A percentile compares a stretch with the other conserved stretches of the same genome.
phyloP scores from a whole-genome alignment of 257 asterid genomes.

The Nicotiana tabacum region DNA sequence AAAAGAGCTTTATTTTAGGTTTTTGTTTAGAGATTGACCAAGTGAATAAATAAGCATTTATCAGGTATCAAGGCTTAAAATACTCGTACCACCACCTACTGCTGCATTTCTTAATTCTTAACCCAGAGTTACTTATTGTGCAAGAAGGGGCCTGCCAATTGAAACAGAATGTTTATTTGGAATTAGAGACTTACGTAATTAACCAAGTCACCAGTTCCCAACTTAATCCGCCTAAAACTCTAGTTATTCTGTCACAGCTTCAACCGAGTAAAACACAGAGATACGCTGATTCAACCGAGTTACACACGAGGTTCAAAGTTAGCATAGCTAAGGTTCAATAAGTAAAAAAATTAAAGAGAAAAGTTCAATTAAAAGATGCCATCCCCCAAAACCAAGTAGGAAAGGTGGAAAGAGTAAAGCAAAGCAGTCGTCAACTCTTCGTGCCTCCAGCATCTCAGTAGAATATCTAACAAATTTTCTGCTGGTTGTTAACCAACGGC shows the following conservation, averaged over 20 bases:
- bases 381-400: not conserved
- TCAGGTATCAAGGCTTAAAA: not conserved
- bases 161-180: no score
- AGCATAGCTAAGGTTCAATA: no score
- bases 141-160: not conserved
- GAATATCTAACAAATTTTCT: not conserved
- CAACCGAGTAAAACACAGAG: no score
- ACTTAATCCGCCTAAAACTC: no score
- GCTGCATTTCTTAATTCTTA: not conserved
- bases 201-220: no score
- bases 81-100: not conserved
- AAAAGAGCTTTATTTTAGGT: not conserved
- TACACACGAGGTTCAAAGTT: no score
- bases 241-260: no score
- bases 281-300: no score
- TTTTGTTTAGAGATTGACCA: not conserved
- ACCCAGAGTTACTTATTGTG: not conserved
- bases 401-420: not conserved
- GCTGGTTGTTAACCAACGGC: not conserved
- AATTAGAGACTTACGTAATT: no score
- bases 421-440: not conserved
- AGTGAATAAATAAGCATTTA: not conserved
- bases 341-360: no score
- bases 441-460: not conserved
- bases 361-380: no score